Evolutionary conservation across 2,329 filamentous ascomycete genomes (phyloP).

Genomic region (Ophiostoma fasciatum): DNA sequence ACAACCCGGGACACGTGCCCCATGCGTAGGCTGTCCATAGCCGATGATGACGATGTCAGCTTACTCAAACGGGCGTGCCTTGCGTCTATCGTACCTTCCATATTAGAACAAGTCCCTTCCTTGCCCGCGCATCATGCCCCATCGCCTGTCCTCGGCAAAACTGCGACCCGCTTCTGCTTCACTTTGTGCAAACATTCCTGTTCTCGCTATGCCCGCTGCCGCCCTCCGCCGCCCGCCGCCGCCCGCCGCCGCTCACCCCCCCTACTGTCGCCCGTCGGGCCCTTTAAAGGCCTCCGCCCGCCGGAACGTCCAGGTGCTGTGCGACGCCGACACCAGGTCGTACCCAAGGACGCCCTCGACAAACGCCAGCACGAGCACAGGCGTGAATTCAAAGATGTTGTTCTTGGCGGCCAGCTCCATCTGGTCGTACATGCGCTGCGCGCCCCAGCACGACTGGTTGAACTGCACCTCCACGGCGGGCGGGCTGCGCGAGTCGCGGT

Average conservation of each 20-base stretch:
- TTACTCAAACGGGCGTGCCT: no score
- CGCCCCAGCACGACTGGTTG: conserved; percentile 29
- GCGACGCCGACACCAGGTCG: conserved; percentile 14
- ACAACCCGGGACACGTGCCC: no score
- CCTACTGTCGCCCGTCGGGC: background rate
- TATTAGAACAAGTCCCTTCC: no score
- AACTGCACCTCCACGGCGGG: conserved; percentile 26
- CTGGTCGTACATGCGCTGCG: conserved; percentile 28
- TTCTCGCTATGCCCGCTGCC: no score
- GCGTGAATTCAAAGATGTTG: conserved; percentile 21
- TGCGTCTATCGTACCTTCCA: no score
- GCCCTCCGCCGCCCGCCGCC: no score
- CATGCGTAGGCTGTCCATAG: no score
- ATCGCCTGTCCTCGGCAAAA: no score
- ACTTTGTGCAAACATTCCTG: no score
- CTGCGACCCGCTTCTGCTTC: no score
- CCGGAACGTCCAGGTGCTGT: conserved; percentile 9
- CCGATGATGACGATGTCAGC: no score
- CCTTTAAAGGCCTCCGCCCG: conserved; percentile 7
- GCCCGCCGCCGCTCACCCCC: background rate
- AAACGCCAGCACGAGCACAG: conserved; percentile 29
- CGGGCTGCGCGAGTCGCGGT: conserved; percentile 22
- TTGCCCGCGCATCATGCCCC: no score
- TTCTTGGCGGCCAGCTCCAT: conserved; percentile 23
- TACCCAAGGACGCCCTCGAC: conserved; percentile 34